phyloP scores from a whole-genome alignment of 768 basidiomycete genomes.

The Leucosporidium yakuticum region DNA sequence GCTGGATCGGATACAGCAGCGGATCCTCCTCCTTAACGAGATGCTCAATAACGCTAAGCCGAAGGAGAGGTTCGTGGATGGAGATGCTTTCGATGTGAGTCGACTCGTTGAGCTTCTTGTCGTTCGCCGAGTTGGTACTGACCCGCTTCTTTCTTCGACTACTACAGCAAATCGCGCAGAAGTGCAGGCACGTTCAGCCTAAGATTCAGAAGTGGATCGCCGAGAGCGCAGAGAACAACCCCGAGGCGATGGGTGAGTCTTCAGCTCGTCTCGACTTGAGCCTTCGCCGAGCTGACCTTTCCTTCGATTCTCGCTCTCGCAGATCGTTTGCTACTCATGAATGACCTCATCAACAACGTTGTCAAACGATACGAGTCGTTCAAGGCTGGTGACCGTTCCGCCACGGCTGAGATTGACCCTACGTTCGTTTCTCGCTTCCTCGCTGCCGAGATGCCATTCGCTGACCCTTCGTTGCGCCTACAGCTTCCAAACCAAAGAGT shows the following conservation, averaged over 20 bases:
- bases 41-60: constrained; percentile 82
- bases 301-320: constrained; percentile 1
- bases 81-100: constrained; percentile 87
- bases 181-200: constrained; percentile 74
- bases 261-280: background rate
- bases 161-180: constrained; percentile 77
- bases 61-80: constrained; percentile 70
- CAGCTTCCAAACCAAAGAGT: constrained; percentile 1
- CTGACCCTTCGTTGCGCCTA: background rate
- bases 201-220: constrained; percentile 98
- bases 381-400: constrained; percentile 77
- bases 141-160: background rate
- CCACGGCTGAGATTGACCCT: constrained; percentile 45
- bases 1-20: constrained; percentile 87
- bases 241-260: constrained; percentile 74
- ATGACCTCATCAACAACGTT: constrained; percentile 95
- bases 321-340: constrained; percentile 92
- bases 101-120: too few species aligned
- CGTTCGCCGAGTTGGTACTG: background rate
- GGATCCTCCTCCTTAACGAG: constrained; percentile 92
- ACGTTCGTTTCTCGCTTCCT: constrained; percentile 39
- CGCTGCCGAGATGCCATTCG: background rate
- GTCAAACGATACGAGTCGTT: constrained; percentile 84
- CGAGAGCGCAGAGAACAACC: constrained; percentile 80
- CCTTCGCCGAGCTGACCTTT: constrained; percentile 1